Conservation (phyloP, 1,284 basidiomycete species). For the Xerocomus nothofagi region DNA sequence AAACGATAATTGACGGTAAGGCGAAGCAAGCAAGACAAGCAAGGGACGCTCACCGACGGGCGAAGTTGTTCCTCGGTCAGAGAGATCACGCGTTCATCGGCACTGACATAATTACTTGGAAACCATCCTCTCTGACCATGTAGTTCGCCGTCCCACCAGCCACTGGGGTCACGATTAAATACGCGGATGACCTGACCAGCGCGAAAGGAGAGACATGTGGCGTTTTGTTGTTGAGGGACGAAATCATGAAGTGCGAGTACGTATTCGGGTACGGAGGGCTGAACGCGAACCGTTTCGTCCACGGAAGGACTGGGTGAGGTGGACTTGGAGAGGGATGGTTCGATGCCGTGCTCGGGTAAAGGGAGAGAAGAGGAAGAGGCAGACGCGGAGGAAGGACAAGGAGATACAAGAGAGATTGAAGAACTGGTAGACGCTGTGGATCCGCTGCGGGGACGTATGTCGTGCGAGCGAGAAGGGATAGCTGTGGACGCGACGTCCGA, state of each 20-base stretch:
- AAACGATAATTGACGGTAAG: not conserved
- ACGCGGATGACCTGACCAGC: conserved; percentile 92
- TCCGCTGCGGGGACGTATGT: conserved; percentile 42
- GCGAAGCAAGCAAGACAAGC: conserved; percentile 1
- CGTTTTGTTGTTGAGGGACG: conserved; percentile 64
- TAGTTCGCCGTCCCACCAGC: conserved; percentile 99
- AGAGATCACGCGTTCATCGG: conserved; percentile 53
- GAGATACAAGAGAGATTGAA: conserved; percentile 54
- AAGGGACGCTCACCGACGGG: conserved; percentile 42
- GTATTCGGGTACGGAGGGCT: conserved; percentile 49
- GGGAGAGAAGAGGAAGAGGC: conserved; percentile 52
- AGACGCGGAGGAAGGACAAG: conserved; percentile 46
- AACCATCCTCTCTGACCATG: conserved; percentile 94
- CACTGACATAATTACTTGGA: conserved; percentile 87
- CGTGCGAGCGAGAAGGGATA: conserved; percentile 11
- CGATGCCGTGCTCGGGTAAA: conserved; percentile 29
- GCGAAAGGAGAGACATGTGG: conserved; percentile 85
- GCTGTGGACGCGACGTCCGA: conserved; percentile 11
- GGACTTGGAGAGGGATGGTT: conserved; percentile 13
- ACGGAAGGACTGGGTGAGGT: conserved; percentile 38
- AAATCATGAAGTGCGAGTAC: conserved; percentile 91
- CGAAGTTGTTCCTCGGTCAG: conserved; percentile 52
- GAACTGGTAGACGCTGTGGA: conserved; percentile 59
- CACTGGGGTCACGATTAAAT: conserved; percentile 81
- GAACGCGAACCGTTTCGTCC: conserved; percentile 46